Base-by-base conservation (phyloP, 208 protist genomes). In the Crithidia brevicula region DNA sequence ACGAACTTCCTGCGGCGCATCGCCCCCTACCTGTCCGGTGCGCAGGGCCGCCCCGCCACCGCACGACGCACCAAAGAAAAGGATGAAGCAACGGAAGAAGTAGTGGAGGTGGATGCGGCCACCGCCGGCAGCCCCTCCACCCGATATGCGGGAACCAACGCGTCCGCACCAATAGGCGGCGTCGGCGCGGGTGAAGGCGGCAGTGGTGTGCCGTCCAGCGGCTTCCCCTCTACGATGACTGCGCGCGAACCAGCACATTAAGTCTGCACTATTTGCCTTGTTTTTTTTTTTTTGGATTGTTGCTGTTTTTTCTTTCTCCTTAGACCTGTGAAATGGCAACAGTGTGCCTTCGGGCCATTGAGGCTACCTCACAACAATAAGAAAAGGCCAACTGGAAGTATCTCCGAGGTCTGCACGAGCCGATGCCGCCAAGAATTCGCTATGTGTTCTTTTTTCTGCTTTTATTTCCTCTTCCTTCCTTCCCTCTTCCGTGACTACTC, bases 201-300 rank as follows among this genome's bases (percentile, higher is more conserved):
- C 28, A 66, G 46, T 36, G 63, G 47, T 28, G 52, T 74, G 31
- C 60, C 69, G 10, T 13, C 69, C 25, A 42, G 52, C 30, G 45
- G 30, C n/a, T 68, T 74, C n/a, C 58, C 46, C 0, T 1, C 38
- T 30, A 67, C 59, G 23, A 52, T 74, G 52, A 63, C 53, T 16
- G 69, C 69, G 30, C 69, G 69, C 28, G 69, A 74, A 16, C 34
- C 40, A 34, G n/a, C 16, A 9, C 59, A 61, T 23, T 57, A 43
- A 40, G n/a, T n/a, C n/a, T n/a, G n/a, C n/a, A n/a, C n/a, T n/a
- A n/a, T n/a, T n/a, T n/a, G n/a, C n/a, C 40, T 16, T 16, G 11
- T n/a, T n/a, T n/a, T n/a, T n/a, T n/a, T n/a, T 16, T 16, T 16
- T 45, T 16, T 16, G 42, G 15, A 20, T 15, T n/a, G 42, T 46